Evolutionary conservation across 768 basidiomycete species (phyloP).

Genomic region (Tephrocybe sp.): DNA sequence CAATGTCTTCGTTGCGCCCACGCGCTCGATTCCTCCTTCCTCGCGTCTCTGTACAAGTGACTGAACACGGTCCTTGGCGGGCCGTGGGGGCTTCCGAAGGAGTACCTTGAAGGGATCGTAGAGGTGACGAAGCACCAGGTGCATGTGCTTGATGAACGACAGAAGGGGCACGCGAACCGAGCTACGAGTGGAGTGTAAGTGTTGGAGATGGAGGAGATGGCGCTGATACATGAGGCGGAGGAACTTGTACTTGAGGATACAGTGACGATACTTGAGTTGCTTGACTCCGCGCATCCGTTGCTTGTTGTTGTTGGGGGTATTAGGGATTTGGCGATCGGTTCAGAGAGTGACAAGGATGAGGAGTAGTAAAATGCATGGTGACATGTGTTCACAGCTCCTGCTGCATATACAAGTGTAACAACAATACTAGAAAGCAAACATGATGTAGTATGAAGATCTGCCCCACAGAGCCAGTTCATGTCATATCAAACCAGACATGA

Average conservation of each 20-base stretch:
- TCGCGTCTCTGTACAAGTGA: constrained; percentile 74
- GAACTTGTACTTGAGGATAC: constrained; percentile 83
- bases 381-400: no score
- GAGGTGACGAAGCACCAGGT: constrained; percentile 76
- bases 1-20: constrained; percentile 64
- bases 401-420: no score
- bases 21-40: constrained; percentile 68
- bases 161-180: constrained; percentile 51
- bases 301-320: constrained; percentile 73
- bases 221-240: constrained; percentile 78
- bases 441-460: no score
- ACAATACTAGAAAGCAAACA: no score
- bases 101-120: constrained; percentile 54
- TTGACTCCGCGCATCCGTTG: constrained; percentile 62
- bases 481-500: no score
- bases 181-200: constrained; percentile 28
- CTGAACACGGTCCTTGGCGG: constrained; percentile 67
- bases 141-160: constrained; percentile 63
- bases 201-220: constrained; percentile 66
- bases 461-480: no score
- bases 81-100: constrained; percentile 48
- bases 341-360: constrained; percentile 49
- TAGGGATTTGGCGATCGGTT: constrained; percentile 61
- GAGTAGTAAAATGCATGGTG: no score
- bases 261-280: constrained; percentile 54